Base-by-base conservation (phyloP, 2,329 filamentous ascomycete species). In the Fusarium napiforme region DNA sequence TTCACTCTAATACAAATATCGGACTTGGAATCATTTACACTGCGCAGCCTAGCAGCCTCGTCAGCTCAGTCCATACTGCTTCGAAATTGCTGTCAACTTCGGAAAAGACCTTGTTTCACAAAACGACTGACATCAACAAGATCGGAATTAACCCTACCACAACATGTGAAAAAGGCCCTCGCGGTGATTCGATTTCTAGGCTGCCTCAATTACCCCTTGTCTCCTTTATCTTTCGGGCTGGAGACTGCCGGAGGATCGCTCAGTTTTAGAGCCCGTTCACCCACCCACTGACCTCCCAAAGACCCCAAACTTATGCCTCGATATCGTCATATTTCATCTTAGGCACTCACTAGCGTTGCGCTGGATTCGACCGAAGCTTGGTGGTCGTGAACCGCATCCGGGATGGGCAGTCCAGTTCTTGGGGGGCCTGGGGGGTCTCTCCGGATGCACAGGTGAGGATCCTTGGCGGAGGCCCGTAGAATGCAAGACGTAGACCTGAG, bases 251-350 rank as follows among this genome's bases (percentile, higher is more conserved):
- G 32, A 59, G 46, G 58, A 34, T 62, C 66, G 62, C 49, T 71
- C 52, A 66, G 19, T 59, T 40, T 37, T 47, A 67, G 52, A 60
- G 37, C 43, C 67, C 58, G 45, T 56, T 69, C 64, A 23, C 58
- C 40, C 58, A 65, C 67, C 47, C 62, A 62, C 52, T 69, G 49
- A 46, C 60, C 45, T 61, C 64, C 52, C 32, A 57, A 50, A 60
- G 45, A 42, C 46, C 67, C 67, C 65, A 67, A 66, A 67, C 26
- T 53, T 39, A 53, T 64, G 59, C 73, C 65, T 74, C 67, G 63
- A 78, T 75, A 78, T 68, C 76, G 76, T 78, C 76, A 78, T 78
- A 56, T 53, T 65, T 77, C 64, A 68, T 67, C 64, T 75, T 75
- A 77, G 76, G 71, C 62, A 60, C 58, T 58, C 57, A 66, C 71